Percentiles rank a stretch among this genome's conserved stretches.
phyloP scores from a whole-genome alignment of 768 basidiomycete species.

The Trametes meyenii region DNA sequence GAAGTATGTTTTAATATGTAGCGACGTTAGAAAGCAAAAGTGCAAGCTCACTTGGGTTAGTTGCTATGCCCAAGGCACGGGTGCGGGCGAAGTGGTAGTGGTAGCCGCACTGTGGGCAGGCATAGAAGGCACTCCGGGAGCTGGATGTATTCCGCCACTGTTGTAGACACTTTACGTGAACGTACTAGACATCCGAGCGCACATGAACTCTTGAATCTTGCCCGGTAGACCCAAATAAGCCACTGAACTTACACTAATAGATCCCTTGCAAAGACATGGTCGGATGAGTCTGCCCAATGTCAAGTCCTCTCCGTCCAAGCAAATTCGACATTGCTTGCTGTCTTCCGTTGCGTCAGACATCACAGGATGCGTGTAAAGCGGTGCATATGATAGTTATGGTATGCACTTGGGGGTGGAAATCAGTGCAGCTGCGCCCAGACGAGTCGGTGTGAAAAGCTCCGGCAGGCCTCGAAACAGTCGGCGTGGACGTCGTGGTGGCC shows the following conservation, averaged over 20 bases:
- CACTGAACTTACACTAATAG: constrained; percentile 58
- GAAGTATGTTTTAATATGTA: constrained; percentile 2
- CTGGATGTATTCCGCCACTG: constrained; percentile 68
- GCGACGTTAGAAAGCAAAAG: not conserved
- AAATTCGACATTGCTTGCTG: constrained; percentile 83
- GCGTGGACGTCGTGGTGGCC: too few species aligned
- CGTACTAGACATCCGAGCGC: constrained; percentile 50
- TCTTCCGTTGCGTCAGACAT: constrained; percentile 17
- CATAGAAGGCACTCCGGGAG: constrained; percentile 71
- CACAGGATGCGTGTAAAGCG: not conserved
- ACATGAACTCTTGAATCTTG: too few species aligned
- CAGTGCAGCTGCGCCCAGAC: not conserved
- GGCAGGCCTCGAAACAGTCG: not conserved
- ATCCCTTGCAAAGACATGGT: constrained; percentile 80
- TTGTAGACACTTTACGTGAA: constrained; percentile 79
- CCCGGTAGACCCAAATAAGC: not conserved
- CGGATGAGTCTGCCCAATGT: constrained; percentile 77
- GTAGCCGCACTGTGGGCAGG: constrained; percentile 81
- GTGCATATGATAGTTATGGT: not conserved
- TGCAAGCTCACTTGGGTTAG: constrained; percentile 69
- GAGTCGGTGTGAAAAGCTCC: not conserved
- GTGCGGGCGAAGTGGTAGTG: constrained; percentile 78
- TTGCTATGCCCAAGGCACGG: constrained; percentile 67
- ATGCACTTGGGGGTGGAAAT: not conserved
- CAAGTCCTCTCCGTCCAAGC: constrained; percentile 68